phyloP scores from a whole-genome alignment of 768 basidiomycete genomes.

The Cystoderma amianthinum region DNA sequence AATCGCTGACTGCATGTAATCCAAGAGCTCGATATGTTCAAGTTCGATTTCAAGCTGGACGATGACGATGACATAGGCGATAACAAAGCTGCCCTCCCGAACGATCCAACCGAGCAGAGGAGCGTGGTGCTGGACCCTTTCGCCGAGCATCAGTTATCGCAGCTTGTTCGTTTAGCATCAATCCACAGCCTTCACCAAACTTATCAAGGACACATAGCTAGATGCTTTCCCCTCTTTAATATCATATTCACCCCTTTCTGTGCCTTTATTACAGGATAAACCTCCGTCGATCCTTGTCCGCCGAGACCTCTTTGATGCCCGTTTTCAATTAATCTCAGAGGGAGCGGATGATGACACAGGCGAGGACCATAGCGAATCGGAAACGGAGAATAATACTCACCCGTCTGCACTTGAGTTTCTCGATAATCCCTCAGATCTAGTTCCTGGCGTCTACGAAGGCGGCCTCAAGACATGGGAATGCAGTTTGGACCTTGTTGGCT shows the following conservation, averaged over 20 bases:
- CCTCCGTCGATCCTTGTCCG: conserved; percentile 45
- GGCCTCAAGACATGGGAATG: conserved; percentile 99
- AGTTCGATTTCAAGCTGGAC: not conserved
- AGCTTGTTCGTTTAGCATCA: not conserved
- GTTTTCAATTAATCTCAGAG: conserved; percentile 85
- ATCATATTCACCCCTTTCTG: conserved; percentile 69
- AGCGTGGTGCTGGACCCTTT: no score
- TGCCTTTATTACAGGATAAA: conserved; percentile 33
- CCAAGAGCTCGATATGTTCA: not conserved
- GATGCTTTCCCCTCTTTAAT: conserved; percentile 62
- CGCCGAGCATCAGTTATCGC: not conserved
- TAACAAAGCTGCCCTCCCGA: no score
- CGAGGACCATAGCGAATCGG: conserved; percentile 7
- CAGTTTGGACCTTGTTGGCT: conserved; percentile 77
- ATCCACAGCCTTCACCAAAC: not conserved
- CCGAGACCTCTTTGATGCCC: conserved; percentile 89
- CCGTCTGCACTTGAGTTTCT: conserved; percentile 51
- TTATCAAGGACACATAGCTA: conserved; percentile 38
- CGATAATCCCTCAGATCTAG: conserved; percentile 82
- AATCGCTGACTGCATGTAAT: not conserved
- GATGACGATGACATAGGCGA: not conserved
- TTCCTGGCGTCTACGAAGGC: conserved; percentile 91
- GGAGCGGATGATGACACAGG: conserved; percentile 21
- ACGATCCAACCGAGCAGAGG: no score
- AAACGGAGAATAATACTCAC: conserved; percentile 9